Percentiles rank a stretch among this genome's conserved stretches.
phyloP scores from a whole-genome alignment of 495 filamentous ascomycete species.

The Aspergillus homomorphus region DNA sequence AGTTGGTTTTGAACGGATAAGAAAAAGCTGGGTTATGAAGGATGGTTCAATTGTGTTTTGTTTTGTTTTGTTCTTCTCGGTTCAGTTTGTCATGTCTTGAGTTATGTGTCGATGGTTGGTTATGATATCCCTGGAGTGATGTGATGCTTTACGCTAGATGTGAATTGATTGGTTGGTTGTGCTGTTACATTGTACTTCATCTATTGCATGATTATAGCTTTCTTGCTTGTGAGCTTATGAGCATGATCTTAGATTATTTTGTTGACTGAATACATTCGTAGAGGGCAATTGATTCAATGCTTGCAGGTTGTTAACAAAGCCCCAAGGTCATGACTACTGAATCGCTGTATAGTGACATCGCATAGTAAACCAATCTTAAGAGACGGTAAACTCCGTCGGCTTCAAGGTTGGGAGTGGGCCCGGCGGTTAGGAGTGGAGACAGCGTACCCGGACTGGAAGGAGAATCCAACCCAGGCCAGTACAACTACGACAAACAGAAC shows the following conservation, averaged over 20 bases:
- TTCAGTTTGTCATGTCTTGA: neutral
- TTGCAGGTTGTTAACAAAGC: too few species aligned
- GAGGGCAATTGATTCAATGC: too few species aligned
- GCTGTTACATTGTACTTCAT: neutral
- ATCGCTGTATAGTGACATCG: neutral
- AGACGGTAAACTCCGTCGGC: neutral
- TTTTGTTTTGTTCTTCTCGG: conserved; percentile 8
- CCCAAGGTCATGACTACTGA: too few species aligned
- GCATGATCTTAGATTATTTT: too few species aligned
- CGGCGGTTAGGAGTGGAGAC: neutral
- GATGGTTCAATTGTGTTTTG: conserved; percentile 1
- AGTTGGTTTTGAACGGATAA: conserved; percentile 3
- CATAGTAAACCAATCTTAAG: neutral
- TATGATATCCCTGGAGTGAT: conserved; percentile 25
- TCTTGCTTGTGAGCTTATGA: neutral
- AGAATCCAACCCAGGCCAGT: too few species aligned
- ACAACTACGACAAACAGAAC: too few species aligned
- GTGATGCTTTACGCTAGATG: conserved; percentile 19
- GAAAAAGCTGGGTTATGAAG: conserved; percentile 7
- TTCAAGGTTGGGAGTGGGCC: neutral
- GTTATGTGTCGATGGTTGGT: conserved; percentile 12
- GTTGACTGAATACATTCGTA: too few species aligned
- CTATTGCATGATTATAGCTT: conserved; percentile 8
- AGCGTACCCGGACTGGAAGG: too few species aligned
- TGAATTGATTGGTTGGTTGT: neutral